Conservation (phyloP, 352 stramenopile genomes). For the Peronospora destructor region DNA sequence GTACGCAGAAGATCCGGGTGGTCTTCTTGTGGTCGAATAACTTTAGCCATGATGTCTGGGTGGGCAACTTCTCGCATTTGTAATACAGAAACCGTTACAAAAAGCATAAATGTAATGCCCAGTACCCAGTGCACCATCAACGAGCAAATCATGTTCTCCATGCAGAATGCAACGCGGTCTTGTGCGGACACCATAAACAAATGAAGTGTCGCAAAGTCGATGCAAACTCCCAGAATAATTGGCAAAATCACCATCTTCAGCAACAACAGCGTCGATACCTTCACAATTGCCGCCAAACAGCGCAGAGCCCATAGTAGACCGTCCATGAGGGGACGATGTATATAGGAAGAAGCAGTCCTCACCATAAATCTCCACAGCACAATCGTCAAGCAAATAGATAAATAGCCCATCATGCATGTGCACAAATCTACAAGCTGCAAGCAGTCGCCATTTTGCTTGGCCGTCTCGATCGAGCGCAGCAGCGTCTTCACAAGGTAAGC, state of each 20-base stretch:
- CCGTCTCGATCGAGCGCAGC: constrained; percentile 44
- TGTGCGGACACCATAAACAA: constrained; percentile 82
- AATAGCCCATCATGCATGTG: constrained; percentile 71
- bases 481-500: constrained; percentile 51
- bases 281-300: constrained; percentile 84
- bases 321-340: constrained; percentile 73
- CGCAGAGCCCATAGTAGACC: constrained; percentile 73
- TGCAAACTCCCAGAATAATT: constrained; percentile 88
- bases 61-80: constrained; percentile 93
- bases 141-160: constrained; percentile 86
- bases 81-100: constrained; percentile 93
- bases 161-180: constrained; percentile 72
- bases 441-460: constrained; percentile 65
- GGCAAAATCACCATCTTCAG: constrained; percentile 98
- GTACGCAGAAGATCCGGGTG: constrained; percentile 94
- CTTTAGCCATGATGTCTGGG: constrained; percentile 85
- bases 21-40: constrained; percentile 92
- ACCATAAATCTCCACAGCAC: constrained; percentile 84
- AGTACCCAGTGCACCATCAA: constrained; percentile 95
- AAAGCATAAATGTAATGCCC: constrained; percentile 97
- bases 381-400: constrained; percentile 80
- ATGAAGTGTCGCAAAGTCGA: constrained; percentile 89
- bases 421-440: constrained; percentile 81
- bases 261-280: constrained; percentile 92
- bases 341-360: constrained; percentile 74